A percentile compares a stretch with the other conserved stretches of the same genome.
phyloP scores from a whole-genome alignment of 352 stramenopile species.

The Saprolegnia parasitica region DNA sequence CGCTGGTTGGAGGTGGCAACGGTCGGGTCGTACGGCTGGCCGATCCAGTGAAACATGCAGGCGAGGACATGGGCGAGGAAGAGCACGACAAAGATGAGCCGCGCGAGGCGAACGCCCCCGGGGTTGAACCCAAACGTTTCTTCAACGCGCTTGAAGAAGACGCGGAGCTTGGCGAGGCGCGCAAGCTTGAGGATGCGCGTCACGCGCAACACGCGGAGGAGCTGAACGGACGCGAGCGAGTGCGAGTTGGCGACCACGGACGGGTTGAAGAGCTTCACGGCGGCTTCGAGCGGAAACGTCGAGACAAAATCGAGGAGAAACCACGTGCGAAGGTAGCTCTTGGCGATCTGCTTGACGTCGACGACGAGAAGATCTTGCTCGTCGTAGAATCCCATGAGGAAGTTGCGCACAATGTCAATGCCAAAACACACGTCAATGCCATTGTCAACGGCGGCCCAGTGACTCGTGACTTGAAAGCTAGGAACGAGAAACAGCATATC shows the following conservation, averaged over 20 bases:
- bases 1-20: neutral
- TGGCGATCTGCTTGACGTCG: slow-evolving; percentile 41
- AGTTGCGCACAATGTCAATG: slow-evolving; percentile 75
- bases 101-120: slow-evolving; percentile 53
- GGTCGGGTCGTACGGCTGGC: slow-evolving; percentile 34
- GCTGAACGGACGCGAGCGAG: slow-evolving; percentile 62
- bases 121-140: slow-evolving; percentile 60
- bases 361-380: slow-evolving; percentile 61
- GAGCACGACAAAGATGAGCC: slow-evolving; percentile 59
- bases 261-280: slow-evolving; percentile 31
- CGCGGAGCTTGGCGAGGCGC: slow-evolving; percentile 58
- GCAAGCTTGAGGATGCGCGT: slow-evolving; percentile 66
- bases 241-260: slow-evolving; percentile 42
- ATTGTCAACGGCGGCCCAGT: slow-evolving; percentile 19
- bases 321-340: slow-evolving; percentile 68
- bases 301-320: slow-evolving; percentile 81
- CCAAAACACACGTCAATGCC: slow-evolving; percentile 29
- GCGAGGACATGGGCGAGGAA: slow-evolving; percentile 67
- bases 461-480: slow-evolving; percentile 20
- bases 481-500: no score
- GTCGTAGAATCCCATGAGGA: slow-evolving; percentile 66
- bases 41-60: slow-evolving; percentile 77
- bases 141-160: slow-evolving; percentile 49
- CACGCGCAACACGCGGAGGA: slow-evolving; percentile 55
- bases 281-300: slow-evolving; percentile 68